A percentile compares a stretch with the other conserved stretches of the same genome.
These are phyloP conservation scores for Hibiscus syriacus DNA, from an alignment of 345 rosid species.

Conservation along the genomic window DNA sequence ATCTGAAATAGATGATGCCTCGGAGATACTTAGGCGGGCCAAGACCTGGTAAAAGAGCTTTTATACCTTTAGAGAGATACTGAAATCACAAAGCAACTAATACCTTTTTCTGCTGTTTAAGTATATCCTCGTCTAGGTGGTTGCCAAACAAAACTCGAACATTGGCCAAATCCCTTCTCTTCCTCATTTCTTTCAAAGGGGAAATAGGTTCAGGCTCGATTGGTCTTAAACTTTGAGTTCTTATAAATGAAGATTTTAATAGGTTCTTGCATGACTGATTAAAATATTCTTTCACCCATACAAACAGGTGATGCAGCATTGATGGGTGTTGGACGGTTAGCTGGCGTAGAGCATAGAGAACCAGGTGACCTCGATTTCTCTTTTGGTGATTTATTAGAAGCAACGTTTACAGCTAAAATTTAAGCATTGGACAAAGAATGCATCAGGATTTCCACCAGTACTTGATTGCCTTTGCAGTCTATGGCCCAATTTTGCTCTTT, in stretches of 20 bases:
- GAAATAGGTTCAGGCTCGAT: conserved; percentile 29
- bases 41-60: conserved; percentile 41
- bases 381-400: conserved; percentile 17
- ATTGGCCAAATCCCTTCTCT: conserved; percentile 63
- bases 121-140: conserved; percentile 68
- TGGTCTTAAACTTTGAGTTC: no score
- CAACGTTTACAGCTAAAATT: conserved; percentile 14
- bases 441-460: conserved; percentile 7
- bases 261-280: no score
- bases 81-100: background rate
- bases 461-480: conserved; percentile 7
- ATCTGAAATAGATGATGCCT: conserved; percentile 55
- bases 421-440: conserved; percentile 11
- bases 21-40: conserved; percentile 53
- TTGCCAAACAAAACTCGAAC: conserved; percentile 72
- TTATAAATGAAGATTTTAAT: no score
- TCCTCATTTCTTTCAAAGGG: conserved; percentile 46
- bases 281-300: conserved; percentile 61
- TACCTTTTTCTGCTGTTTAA: conserved; percentile 83
- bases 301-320: conserved; percentile 76
- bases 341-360: conserved; percentile 30
- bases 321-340: conserved; percentile 28
- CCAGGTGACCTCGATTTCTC: conserved; percentile 23
- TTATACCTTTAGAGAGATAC: background rate
- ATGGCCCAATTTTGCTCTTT: background rate